Conservation (phyloP, 1,284 basidiomycete species). For the Phellinidium pouzarii region DNA sequence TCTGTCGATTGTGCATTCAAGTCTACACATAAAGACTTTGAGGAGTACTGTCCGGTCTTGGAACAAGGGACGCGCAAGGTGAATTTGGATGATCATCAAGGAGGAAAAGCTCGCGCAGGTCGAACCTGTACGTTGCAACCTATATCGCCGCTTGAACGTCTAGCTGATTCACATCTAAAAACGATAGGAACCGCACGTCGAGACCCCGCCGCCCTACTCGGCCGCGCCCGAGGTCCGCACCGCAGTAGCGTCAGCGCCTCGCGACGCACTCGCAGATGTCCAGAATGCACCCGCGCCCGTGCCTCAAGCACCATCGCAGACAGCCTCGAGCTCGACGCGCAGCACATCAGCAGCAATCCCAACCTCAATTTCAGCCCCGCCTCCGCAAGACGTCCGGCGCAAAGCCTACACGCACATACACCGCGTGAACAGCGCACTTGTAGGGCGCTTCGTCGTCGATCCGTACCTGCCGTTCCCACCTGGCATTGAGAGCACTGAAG, state of each 20-base stretch:
- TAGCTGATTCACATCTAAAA: background rate
- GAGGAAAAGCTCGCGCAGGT: slow-evolving; percentile 8
- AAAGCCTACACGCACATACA: slow-evolving; percentile 1
- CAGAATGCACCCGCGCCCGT: background rate
- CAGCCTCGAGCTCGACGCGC: background rate
- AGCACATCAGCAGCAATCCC: background rate
- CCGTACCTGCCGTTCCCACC: slow-evolving; percentile 12
- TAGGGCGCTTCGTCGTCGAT: slow-evolving; percentile 6
- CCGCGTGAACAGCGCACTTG: background rate
- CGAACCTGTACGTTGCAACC: background rate
- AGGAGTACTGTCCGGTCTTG: background rate
- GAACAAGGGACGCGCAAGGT: background rate
- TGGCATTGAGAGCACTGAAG: background rate
- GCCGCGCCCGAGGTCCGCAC: background rate
- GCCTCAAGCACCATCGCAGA: background rate
- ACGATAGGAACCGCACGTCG: background rate
- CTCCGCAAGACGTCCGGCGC: slow-evolving; percentile 2
- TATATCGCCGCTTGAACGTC: background rate
- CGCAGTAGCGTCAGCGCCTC: background rate
- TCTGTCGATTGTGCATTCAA: too few relatives aligned
- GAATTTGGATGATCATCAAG: slow-evolving; percentile 11
- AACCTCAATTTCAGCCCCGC: background rate
- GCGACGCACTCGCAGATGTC: background rate
- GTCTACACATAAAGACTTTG: too few relatives aligned
- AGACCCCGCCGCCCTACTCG: slow-evolving; percentile 9